Base-by-base conservation (phyloP, 805 yeast genomes). In the Zygosaccharomyces siamensis region DNA sequence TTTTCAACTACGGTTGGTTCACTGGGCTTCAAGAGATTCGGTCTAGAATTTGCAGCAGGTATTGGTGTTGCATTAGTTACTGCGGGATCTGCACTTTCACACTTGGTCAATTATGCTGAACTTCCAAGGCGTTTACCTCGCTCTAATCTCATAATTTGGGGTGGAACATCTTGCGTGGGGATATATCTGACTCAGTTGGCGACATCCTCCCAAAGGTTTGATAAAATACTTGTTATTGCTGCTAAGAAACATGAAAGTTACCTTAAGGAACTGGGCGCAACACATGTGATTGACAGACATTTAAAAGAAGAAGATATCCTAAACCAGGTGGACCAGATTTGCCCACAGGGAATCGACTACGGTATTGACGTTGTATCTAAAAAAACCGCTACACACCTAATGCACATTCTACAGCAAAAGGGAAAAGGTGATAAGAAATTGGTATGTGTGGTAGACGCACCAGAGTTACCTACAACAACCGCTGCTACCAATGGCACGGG, bases 51-150 rank as follows among this genome's bases (percentile, higher is more conserved):
- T 48, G 75, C 74, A 8, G 74, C 77, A 4, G 72, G 74, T 7
- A 59, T 75, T 45, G 79, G 79, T 20, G 79, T 75, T 24, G 77
- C 77, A 1, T 52, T 75, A 24, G 76, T 75, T 3, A 74, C 79
- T 6, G 76, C 78, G 3, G 62, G 69, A 16, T 56, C 64, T 40
- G 68, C 67, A 2, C 18, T 66, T 31, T 64, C 66, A n/a, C 66
- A 63, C 39, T 26, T 51, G 10, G 35, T 46, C 4, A 48, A 43
- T 11, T 38, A 49, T 23, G 21, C 45, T 11, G 43, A 48, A 10
- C 46, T 51, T 18, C 16, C 37, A 5, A 14, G 8, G 7, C 11
- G 4, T 7, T 18, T 11, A 7, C 8, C 37, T 33, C 20, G 10
- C 5, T 54, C 51, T 21, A 56, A 64, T 30, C 45, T 72, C 10